Base-by-base conservation (phyloP, 257 asterid species). In the Buddleja alternifolia region DNA sequence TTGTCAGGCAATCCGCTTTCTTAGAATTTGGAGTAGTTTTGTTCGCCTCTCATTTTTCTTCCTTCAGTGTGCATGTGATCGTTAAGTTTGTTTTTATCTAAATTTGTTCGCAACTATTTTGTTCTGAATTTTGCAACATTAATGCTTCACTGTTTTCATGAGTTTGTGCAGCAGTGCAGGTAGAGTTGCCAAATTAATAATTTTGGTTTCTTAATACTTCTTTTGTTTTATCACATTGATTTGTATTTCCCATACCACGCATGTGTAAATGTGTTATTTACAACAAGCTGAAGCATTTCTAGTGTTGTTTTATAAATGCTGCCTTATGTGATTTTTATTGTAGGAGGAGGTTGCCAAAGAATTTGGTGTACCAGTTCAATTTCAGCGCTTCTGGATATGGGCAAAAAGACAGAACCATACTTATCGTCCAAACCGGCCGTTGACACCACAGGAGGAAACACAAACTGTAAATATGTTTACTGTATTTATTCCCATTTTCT, bases 321-420 rank as follows among this genome's bases (percentile, higher is more conserved):
- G 59, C 61, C 56, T 67, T 42, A 56, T 75, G 39, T 41, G 48
- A 20, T 63, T 72, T 54, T 70, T 81, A 39, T 69, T 83, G 83
- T 81, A 93, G 99, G 96, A 90, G 79, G 97, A 93, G 70, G 97
- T 93, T 63, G 99, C 97, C 65, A 88, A 86, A 75, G 97, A 90
- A 77, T 72, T 87, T 47, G 95, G 96, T 17, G 74, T 90, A 69
- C 96, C 96, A 60, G 96, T 90, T 78, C 96, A 93, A 58, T 84
- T 63, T 80, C 97, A 83, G 85, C 95, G 99, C 55, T 93, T 85
- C 71, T 93, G 99, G 97, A 78, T 90, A 66, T 93, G 99, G 99
- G 97, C 97, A 60, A 93, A 87, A 85, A 84, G 97, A 65, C 96
- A 90, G 79, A 93, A 93, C 81, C 98, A 90, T 76, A 93, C 97